Evolutionary conservation across 345 rosid species (phyloP), one percentile per base, ranked within the genome.

Genomic region (Carallia pectinifolia): DNA sequence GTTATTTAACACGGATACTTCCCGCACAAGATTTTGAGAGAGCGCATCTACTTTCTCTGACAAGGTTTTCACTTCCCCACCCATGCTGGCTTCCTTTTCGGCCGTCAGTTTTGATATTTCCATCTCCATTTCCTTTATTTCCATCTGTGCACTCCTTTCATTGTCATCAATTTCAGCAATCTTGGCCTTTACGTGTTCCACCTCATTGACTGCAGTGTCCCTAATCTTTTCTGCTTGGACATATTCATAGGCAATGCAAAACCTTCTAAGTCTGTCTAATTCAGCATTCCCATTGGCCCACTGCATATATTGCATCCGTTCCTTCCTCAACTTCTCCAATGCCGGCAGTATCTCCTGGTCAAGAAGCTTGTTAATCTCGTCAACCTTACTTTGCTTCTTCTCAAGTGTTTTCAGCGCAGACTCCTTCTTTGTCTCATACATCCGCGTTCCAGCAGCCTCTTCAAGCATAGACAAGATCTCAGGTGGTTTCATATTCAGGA

Each of bases 391-490:
- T 78, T 95, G 99, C 82, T 95, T 95, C 78, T 90, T 95, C 69
- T 95, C 98, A 37, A 95, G 97, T 6, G 97, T 95, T 84, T 91
- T 95, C 53, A 95, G 48, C 0, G 98, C 97, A 62, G 87, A 86
- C 53, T 92, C 97, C 73, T 95, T 92, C 84, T 95, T 95, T 55
- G 91, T 95, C 77, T 95, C 99, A 7, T 95, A 95, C 99, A 95
- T 95, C 80, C 99, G 86, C 10, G 99, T 95, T 52, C 99, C 99
- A 55, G 97, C 97, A 73, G 98, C 99, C 90, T 95, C 99, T 80
- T 95, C 99, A 27, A 95, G 96, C 99, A 95, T 95, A 15, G 99
- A 95, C 48, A 92, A 70, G 44, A 90, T 95, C 88, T 92, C 98
- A 0, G 98, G 99, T 47, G 99, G 98, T 79, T 95, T 95, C 99